Base-by-base conservation (phyloP, 495 filamentous ascomycete genomes). In the Jackrogersella minutella region DNA sequence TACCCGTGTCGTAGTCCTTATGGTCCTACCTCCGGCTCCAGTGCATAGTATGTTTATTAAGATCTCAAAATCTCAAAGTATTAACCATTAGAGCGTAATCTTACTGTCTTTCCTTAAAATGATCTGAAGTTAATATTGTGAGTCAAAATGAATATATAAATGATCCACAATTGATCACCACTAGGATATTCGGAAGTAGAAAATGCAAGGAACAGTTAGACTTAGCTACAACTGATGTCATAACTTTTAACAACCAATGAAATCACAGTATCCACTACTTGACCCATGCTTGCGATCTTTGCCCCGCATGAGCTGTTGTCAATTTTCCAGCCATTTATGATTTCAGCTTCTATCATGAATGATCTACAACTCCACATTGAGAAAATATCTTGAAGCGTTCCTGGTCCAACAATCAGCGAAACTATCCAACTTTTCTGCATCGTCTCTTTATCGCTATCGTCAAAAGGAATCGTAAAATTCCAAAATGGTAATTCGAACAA, bases 341-440 rank as follows among this genome's bases (percentile, higher is more conserved):
- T n/a, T n/a, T n/a, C n/a, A n/a, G n/a, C n/a, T n/a, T n/a, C n/a
- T n/a, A n/a, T n/a, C n/a, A n/a, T n/a, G n/a, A n/a, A n/a, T n/a
- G n/a, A n/a, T n/a, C n/a, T n/a, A n/a, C n/a, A 26, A 41, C 58
- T 52, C 13, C 2, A 16, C 24, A 30, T 16, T 17, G n/a, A 30
- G 17, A 33, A 21, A 33, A 52, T 52, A 54, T 33, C 14, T 52
- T 52, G 39, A 52, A 50, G 51, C 30, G 41, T 66, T 56, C 41
- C 63, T 62, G 37, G 57, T 40, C 39, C 30, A 68, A 61, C 28
- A 57, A 33, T 41, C 36, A 58, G 37, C 30, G n/a, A 46, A 28
- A 24, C 6, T 0, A 50, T 21, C 34, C 31, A 46, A 22, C 19
- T 46, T 46, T 37, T 37, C 17, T 62, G 37, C 28, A 5, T 34